Evolutionary conservation across 805 yeast genomes (phyloP), one percentile per base, ranked within the genome.

Genomic region (Spathaspora sp.): DNA sequence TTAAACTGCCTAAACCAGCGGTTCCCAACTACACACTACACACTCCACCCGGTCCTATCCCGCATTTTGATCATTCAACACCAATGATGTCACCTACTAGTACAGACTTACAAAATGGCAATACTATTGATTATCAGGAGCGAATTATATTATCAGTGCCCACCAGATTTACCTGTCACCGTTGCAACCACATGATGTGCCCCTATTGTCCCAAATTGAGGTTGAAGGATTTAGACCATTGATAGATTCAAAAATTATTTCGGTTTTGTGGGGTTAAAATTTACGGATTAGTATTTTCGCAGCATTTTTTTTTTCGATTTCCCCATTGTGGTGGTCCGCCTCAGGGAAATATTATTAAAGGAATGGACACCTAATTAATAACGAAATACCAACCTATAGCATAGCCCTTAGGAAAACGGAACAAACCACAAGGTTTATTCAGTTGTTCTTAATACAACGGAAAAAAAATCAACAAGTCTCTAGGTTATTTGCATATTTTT

Each of bases 141-240:
- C 54, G 62, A n/a, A 56, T 67, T 11, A 50, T 67, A 35, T 52
- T 68, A 17, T 56, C 63, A 32, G 58, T 62, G 0, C 75, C 76
- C 1, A 65, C 69, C 6, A 53, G 76, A 31, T 72, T 67, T 54
- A 66, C 64, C 19, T 72, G 76, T 47, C 70, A 65, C 48, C 59
- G 76, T 3, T 72, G 76, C 51, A 55, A 61, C 48, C 76, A 72
- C 53, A 70, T 72, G 75, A 72, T 72, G 76, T 72, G 76, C 47
- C 76, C 76, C 1, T 70, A 72, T 54, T 70, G 76, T 49, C 62
- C 65, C 17, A 72, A 72, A 50, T 57, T 70, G 23, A 61, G 76
- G 31, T 55, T 65, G 40, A 62, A 61, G 51, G 75, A 71, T 51
- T 57, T 67, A 51, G 51, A 56, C 47, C 40, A 11, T 38, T 42